phyloP scores from a whole-genome alignment of 352 stramenopile species.

The Globisporangium heterothallicum region DNA sequence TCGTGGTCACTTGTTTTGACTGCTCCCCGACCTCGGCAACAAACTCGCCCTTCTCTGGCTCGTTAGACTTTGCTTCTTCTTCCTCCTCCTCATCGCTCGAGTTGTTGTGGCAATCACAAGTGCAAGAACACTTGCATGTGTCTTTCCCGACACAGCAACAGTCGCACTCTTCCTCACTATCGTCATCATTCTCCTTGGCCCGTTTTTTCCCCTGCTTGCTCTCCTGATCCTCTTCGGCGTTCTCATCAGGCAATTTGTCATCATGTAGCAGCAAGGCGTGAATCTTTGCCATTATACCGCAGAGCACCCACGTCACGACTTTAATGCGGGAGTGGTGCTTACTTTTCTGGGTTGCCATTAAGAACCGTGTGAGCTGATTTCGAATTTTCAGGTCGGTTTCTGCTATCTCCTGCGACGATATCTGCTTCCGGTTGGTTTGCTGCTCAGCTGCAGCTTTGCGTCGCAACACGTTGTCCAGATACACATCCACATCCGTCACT shows the following conservation, averaged over 20 bases:
- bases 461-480: constrained; percentile 75
- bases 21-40: background rate
- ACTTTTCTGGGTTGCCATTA: constrained; percentile 65
- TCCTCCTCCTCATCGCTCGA: constrained; percentile 49
- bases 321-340: constrained; percentile 78
- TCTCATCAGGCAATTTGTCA: constrained; percentile 50
- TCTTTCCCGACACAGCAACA: constrained; percentile 68
- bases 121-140: constrained; percentile 45
- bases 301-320: constrained; percentile 84
- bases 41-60: background rate
- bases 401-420: constrained; percentile 67
- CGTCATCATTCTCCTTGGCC: constrained; percentile 27
- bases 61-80: background rate
- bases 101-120: constrained; percentile 65
- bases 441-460: constrained; percentile 38
- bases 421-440: constrained; percentile 27
- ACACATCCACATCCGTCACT: constrained; percentile 78
- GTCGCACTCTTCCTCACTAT: constrained; percentile 70
- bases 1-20: background rate
- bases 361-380: constrained; percentile 73
- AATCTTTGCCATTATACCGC: constrained; percentile 81
- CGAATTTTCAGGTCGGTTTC: constrained; percentile 73
- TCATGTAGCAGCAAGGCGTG: constrained; percentile 65
- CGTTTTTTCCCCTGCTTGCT: background rate
- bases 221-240: constrained; percentile 8